Evolutionary conservation across 768 basidiomycete genomes (phyloP).

Genomic region (Leccinum pellstonianum): DNA sequence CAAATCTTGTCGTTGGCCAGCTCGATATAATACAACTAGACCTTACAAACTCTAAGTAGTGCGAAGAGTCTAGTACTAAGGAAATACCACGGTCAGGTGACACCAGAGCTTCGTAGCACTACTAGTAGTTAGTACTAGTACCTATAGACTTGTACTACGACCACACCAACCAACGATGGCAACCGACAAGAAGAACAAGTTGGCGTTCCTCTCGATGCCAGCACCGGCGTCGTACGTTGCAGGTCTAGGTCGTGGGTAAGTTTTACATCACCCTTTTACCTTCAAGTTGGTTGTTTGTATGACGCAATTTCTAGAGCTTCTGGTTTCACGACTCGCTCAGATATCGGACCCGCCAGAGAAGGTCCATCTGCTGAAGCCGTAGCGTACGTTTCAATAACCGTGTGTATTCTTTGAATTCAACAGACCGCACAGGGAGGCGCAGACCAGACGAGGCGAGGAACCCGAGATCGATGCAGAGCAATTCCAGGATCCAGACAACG

Average conservation of each 20-base stretch:
- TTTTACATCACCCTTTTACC: conserved; percentile 5
- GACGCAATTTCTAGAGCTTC: conserved; percentile 62
- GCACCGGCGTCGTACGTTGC: conserved; percentile 98
- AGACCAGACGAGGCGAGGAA: conserved; percentile 84
- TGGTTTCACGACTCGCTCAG: conserved; percentile 96
- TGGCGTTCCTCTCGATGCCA: conserved; percentile 87
- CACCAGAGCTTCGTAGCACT: too few relatives aligned
- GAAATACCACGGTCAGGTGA: too few relatives aligned
- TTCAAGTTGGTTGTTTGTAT: conserved; percentile 3
- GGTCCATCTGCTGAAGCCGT: conserved; percentile 90
- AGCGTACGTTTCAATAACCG: conserved; percentile 59
- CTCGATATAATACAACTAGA: too few relatives aligned
- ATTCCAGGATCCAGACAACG: conserved; percentile 97
- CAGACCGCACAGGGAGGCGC: conserved; percentile 67
- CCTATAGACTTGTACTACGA: too few relatives aligned
- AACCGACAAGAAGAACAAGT: conserved; percentile 68
- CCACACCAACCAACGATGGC: conserved; percentile 34
- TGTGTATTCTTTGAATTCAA: neutral
- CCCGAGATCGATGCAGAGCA: conserved; percentile 85
- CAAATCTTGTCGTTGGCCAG: too few relatives aligned
- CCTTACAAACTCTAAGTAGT: too few relatives aligned
- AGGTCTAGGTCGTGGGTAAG: conserved; percentile 95
- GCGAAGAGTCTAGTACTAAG: too few relatives aligned
- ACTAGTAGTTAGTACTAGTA: too few relatives aligned
- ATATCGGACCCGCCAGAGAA: conserved; percentile 97